Percentiles rank a stretch among this genome's conserved stretches.
These are phyloP conservation scores for Cryphonectria naterciae DNA, from an alignment of 2,329 filamentous ascomycete species.

Conservation along the genomic window DNA sequence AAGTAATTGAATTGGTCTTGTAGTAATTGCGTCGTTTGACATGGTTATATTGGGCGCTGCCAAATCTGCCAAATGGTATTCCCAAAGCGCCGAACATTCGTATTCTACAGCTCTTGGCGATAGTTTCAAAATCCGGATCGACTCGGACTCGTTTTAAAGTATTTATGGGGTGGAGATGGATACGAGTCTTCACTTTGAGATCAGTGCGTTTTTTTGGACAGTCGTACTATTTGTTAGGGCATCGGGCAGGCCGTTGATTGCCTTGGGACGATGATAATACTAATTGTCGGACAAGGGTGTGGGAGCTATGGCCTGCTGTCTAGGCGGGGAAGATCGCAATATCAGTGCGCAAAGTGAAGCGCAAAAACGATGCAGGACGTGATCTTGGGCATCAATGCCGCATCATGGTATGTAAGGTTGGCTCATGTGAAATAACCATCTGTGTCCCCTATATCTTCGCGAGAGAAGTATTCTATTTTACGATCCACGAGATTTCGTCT, in stretches of 20 bases:
- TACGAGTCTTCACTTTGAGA: background rate
- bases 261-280: background rate
- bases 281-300: background rate
- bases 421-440: background rate
- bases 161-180: background rate
- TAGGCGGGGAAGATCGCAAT: background rate
- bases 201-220: background rate
- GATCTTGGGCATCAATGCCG: too few relatives aligned
- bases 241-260: background rate
- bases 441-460: background rate
- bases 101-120: background rate
- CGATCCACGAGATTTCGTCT: background rate
- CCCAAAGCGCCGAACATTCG: background rate
- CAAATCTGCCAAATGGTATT: background rate
- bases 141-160: background rate
- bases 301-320: background rate
- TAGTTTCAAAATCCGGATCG: background rate
- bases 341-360: background rate
- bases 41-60: too few relatives aligned
- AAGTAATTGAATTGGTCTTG: too few relatives aligned
- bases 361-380: background rate
- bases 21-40: accelerated
- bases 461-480: too few relatives aligned
- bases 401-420: background rate
- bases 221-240: background rate